These are phyloP conservation scores for Schwanniomyces occidentalis DNA, from an alignment of 805 yeast genomes.

Conservation along the genomic window DNA sequence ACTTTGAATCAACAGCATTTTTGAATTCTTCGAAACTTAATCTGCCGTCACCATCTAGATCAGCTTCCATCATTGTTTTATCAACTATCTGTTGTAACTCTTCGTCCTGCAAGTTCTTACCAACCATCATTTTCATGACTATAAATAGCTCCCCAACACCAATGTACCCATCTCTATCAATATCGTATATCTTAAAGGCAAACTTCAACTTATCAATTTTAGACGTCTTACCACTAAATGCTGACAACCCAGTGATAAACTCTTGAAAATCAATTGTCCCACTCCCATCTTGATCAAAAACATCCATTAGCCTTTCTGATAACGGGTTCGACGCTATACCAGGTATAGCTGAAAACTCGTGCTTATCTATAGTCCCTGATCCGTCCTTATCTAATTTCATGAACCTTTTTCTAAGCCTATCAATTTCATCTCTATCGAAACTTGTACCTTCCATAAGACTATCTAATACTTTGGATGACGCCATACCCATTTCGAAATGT, in stretches of 20 bases:
- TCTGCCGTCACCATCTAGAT: constrained; percentile 81
- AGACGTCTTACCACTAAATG: constrained; percentile 81
- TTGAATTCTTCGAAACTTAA: constrained; percentile 86
- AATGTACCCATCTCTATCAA: constrained; percentile 91
- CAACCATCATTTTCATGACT: constrained; percentile 96
- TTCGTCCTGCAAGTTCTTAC: constrained; percentile 78
- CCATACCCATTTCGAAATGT: constrained; percentile 53
- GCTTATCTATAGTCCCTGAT: constrained; percentile 86
- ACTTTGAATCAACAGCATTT: constrained; percentile 58
- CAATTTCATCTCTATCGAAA: constrained; percentile 88
- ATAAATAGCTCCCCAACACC: constrained; percentile 93
- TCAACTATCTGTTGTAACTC: constrained; percentile 97
- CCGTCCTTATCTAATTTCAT: constrained; percentile 94
- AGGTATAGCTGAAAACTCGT: constrained; percentile 89
- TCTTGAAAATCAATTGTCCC: constrained; percentile 96
- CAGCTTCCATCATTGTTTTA: constrained; percentile 92
- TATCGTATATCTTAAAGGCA: constrained; percentile 92
- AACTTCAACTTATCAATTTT: constrained; percentile 80
- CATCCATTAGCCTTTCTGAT: constrained; percentile 87
- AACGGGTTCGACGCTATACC: constrained; percentile 90
- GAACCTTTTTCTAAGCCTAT: constrained; percentile 85
- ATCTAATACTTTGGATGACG: constrained; percentile 62
- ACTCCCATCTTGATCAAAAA: constrained; percentile 88
- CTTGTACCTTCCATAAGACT: constrained; percentile 78
- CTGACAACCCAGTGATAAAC: constrained; percentile 82